Evolutionary conservation across 768 basidiomycete species (phyloP).

Genomic region (Lactarius hengduanensis): DNA sequence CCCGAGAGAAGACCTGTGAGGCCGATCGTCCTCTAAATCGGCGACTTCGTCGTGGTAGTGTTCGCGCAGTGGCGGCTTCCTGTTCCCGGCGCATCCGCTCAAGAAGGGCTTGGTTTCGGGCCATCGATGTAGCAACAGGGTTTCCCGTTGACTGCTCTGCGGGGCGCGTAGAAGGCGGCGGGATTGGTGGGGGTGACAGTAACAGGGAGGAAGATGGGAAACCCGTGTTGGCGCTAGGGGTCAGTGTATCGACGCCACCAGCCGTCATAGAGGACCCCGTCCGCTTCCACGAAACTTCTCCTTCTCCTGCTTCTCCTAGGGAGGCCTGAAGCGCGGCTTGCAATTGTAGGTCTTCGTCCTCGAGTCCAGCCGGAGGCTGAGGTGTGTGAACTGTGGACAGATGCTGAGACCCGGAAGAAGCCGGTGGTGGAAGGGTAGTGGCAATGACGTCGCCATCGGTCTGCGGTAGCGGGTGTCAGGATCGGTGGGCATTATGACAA

Average conservation of each 20-base stretch:
- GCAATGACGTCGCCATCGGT: conserved; percentile 73
- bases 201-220: conserved; percentile 28
- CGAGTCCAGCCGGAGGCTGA: conserved; percentile 41
- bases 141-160: conserved; percentile 30
- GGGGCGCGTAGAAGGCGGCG: conserved; percentile 32
- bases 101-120: conserved; percentile 32
- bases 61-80: conserved; percentile 60
- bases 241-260: background rate
- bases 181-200: conserved; percentile 35
- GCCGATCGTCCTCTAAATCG: conserved; percentile 29
- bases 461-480: conserved; percentile 58
- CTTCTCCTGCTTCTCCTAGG: conserved; percentile 36
- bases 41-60: conserved; percentile 37
- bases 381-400: conserved; percentile 17
- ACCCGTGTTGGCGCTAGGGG: background rate
- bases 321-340: conserved; percentile 89
- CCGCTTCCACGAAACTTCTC: conserved; percentile 6
- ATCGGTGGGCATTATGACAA: conserved; percentile 69
- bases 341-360: conserved; percentile 84
- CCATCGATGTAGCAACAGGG: conserved; percentile 21
- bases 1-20: conserved; percentile 17
- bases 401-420: conserved; percentile 34
- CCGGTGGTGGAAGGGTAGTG: conserved; percentile 56
- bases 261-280: background rate
- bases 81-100: conserved; percentile 47